Percentiles rank a stretch among this genome's conserved stretches.
phyloP scores from a whole-genome alignment of 148 eudicot species.

The Euryodendron excelsum region DNA sequence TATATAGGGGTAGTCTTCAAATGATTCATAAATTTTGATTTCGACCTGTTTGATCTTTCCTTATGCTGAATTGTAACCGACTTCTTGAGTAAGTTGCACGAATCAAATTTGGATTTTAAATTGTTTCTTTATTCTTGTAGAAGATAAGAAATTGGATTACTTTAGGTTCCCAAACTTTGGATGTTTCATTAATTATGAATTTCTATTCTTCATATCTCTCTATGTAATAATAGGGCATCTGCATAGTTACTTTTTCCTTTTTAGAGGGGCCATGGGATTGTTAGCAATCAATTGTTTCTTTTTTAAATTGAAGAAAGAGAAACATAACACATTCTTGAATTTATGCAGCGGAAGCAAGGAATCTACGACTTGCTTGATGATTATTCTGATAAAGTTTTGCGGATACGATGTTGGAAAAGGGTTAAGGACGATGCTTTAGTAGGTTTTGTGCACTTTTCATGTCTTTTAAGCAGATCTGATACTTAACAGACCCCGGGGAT shows the following conservation, averaged over 20 bases:
- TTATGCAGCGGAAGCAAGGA: conserved; percentile 21
- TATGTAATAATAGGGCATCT: too few species aligned
- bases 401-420: conserved; percentile 18
- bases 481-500: conserved; percentile 17
- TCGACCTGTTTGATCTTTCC: neutral
- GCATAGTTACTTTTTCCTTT: too few species aligned
- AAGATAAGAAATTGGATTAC: neutral
- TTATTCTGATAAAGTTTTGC: too few species aligned
- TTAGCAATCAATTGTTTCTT: neutral
- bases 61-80: neutral
- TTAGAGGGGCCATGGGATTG: neutral
- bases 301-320: neutral
- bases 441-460: conserved; percentile 23
- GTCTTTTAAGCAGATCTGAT: conserved; percentile 15
- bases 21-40: neutral
- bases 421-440: conserved; percentile 31
- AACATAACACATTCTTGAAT: neutral
- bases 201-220: too few species aligned
- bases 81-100: neutral
- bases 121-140: too few species aligned
- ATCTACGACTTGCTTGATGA: conserved; percentile 17
- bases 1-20: neutral
- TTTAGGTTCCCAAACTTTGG: too few species aligned
- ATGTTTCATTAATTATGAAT: neutral
- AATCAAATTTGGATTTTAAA: too few species aligned